Percentiles rank a stretch among this genome's conserved stretches.
Conservation (phyloP, 768 basidiomycete species). For the Gloeostereum incarnatum region DNA sequence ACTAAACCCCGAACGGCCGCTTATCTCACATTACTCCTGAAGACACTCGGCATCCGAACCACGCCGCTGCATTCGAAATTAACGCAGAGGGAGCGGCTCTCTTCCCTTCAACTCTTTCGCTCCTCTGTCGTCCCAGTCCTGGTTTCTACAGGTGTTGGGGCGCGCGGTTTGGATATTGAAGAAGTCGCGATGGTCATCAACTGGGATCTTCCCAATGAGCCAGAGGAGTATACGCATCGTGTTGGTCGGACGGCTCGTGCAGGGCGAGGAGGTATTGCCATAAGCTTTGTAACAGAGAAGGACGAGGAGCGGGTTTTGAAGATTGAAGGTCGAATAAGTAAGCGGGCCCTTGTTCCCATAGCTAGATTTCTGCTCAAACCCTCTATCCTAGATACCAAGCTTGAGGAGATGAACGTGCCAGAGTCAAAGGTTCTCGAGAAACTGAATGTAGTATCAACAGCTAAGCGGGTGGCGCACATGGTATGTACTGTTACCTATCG, state of each 20-base stretch:
- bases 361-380: constrained; percentile 1
- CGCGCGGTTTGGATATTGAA: constrained; percentile 91
- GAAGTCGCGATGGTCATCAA: constrained; percentile 95
- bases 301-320: constrained; percentile 79
- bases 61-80: constrained; percentile 90
- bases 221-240: constrained; percentile 94
- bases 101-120: constrained; percentile 80
- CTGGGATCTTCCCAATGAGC: constrained; percentile 87
- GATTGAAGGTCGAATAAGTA: constrained; percentile 84
- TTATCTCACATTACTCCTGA: constrained; percentile 74
- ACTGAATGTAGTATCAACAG: constrained; percentile 84
- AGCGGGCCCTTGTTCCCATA: not conserved
- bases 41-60: constrained; percentile 71
- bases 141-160: constrained; percentile 92
- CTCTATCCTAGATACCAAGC: constrained; percentile 47
- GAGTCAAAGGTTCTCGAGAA: constrained; percentile 79
- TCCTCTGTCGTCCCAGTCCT: constrained; percentile 83
- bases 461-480: constrained; percentile 91
- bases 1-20: constrained; percentile 80
- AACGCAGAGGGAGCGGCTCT: constrained; percentile 82
- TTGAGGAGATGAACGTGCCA: constrained; percentile 66
- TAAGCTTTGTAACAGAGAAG: constrained; percentile 91
- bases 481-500: constrained; percentile 30
- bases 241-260: constrained; percentile 91
- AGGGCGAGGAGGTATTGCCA: constrained; percentile 80